Conservation (phyloP, 306 rosid species). For the Vigna trinervia region DNA sequence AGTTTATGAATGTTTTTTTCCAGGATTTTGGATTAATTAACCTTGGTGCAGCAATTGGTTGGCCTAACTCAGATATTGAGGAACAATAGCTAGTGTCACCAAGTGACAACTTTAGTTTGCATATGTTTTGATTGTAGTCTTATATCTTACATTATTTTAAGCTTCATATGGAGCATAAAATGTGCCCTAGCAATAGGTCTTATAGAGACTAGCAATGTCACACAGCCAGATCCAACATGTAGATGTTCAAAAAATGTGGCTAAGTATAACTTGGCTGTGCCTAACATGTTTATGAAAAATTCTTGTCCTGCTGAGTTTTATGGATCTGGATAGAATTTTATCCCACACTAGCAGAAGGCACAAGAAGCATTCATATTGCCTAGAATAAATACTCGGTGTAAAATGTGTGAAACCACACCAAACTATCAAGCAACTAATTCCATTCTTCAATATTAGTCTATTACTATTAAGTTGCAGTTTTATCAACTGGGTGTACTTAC, state of each 20-base stretch:
- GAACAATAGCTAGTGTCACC: not conserved
- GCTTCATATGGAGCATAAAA: conserved; percentile 10
- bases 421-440: conserved; percentile 17
- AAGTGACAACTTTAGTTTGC: conserved; percentile 16
- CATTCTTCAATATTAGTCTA: conserved; percentile 1
- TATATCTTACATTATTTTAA: not conserved
- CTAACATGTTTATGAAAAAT: not conserved
- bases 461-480: conserved; percentile 25
- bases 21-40: conserved; percentile 14
- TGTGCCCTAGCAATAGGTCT: not conserved
- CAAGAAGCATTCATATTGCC: not conserved
- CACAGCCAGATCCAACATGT: conserved; percentile 7
- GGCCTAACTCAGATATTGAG: not conserved
- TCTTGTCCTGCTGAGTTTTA: conserved; percentile 4
- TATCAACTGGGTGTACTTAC: not conserved
- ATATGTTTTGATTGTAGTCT: not conserved
- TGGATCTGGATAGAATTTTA: not conserved
- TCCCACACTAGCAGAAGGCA: not conserved
- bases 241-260: conserved; percentile 7
- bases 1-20: not conserved
- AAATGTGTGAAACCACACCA: not conserved
- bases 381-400: not conserved
- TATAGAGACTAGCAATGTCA: conserved; percentile 8
- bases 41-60: conserved; percentile 12
- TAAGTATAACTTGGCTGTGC: not conserved